phyloP scores from a whole-genome alignment of 139 green algal species.

The Micromonas commoda region DNA sequence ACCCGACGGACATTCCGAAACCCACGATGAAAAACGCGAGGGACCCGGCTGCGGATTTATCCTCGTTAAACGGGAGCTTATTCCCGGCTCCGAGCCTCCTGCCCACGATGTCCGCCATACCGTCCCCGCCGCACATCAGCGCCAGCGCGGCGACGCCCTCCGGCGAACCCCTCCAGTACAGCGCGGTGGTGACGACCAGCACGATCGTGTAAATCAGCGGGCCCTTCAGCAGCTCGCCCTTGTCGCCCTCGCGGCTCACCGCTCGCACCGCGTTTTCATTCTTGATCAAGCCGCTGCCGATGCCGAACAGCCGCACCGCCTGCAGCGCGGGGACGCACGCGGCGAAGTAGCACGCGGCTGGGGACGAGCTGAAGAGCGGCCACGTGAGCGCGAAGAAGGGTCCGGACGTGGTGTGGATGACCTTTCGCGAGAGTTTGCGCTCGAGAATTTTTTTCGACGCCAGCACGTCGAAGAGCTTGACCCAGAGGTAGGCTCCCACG shows the following conservation, averaged over 20 bases:
- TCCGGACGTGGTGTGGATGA: conserved; percentile 84
- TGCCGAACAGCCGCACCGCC: conserved; percentile 3
- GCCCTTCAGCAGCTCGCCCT: conserved; percentile 47
- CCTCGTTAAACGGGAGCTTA: conserved; percentile 71
- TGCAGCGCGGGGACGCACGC: conserved; percentile 64
- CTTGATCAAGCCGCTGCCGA: conserved; percentile 3
- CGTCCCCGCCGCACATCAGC: conserved; percentile 86
- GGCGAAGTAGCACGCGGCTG: conserved; percentile 50
- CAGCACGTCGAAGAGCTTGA: conserved; percentile 60
- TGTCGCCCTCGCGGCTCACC: conserved; percentile 15
- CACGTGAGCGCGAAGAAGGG: conserved; percentile 78
- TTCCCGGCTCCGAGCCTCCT: conserved; percentile 50
- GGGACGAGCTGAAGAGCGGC: conserved; percentile 69
- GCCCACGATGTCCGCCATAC: conserved; percentile 88
- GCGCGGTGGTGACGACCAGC: conserved; percentile 53
- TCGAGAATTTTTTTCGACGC: conserved; percentile 46
- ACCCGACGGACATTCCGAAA: background rate
- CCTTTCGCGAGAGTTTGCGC: conserved; percentile 80
- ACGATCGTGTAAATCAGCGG: conserved; percentile 81
- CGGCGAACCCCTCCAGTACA: conserved; percentile 69
- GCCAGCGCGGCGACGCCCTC: conserved; percentile 35
- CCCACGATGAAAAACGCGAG: conserved; percentile 64
- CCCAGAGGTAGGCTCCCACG: conserved; percentile 43
- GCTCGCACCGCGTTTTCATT: conserved; percentile 19
- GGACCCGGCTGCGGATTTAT: conserved; percentile 82